These are phyloP conservation scores for Blastocystis sp. DNA, from an alignment of 352 stramenopile genomes.

Conservation along the genomic window DNA sequence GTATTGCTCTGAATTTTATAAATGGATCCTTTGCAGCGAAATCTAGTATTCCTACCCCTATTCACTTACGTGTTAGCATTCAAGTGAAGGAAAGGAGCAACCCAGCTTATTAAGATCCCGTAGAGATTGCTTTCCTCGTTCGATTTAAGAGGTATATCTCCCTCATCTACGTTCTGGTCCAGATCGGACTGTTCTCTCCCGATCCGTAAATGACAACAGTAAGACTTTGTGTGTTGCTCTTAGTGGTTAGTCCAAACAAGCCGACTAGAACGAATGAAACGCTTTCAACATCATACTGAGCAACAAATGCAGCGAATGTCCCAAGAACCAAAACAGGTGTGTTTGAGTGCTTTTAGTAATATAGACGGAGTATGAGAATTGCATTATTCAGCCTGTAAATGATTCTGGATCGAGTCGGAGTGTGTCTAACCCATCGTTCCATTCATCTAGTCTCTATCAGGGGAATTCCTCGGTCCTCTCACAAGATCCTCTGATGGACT, in stretches of 20 bases:
- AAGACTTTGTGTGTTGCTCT: not conserved
- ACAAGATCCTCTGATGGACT: not conserved
- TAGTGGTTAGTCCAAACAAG: not conserved
- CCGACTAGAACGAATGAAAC: not conserved
- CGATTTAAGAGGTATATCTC: not conserved
- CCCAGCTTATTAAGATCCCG: not conserved
- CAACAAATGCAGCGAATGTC: slow-evolving; percentile 15
- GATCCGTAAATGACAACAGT: not conserved
- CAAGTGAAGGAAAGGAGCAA: not conserved
- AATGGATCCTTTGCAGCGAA: not conserved
- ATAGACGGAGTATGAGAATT: slow-evolving; percentile 50
- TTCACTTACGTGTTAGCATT: not conserved
- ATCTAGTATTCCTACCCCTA: not conserved
- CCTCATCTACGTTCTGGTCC: not conserved
- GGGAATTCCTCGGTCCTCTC: not conserved
- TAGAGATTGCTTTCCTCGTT: not conserved
- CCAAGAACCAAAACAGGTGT: not conserved
- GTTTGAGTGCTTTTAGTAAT: not conserved
- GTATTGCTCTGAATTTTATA: not conserved
- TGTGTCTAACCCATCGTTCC: not conserved
- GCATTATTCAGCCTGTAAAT: slow-evolving; percentile 34
- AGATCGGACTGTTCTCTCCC: not conserved
- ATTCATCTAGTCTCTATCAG: not conserved
- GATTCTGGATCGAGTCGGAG: not conserved
- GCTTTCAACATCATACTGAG: slow-evolving; percentile 36